Base-by-base conservation (phyloP, 2,329 filamentous ascomycete genomes). In the Xylariaceae sp. region DNA sequence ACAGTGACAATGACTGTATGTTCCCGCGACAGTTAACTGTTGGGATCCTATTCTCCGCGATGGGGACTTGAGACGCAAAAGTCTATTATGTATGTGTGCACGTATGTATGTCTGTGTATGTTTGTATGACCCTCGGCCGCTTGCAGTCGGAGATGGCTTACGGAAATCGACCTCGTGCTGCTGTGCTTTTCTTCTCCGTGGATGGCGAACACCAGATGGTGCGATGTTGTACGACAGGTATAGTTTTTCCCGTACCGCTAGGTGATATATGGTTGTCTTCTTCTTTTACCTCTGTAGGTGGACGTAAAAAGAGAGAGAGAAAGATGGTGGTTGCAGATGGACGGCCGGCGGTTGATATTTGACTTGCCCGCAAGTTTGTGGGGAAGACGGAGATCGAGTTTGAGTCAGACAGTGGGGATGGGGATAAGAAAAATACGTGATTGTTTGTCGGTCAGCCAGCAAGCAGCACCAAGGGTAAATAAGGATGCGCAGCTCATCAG, bases 211-310 rank as follows among this genome's bases (percentile, higher is more conserved):
- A 43, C 44, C 42, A 50, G 50, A 64, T 65, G 58, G 61, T 54
- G 63, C 60, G 61, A 65, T 59, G 63, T 67, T 57, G 64, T 65
- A 67, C 59, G 63, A 62, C 64, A 55, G 49, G 26, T 62, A 52
- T 52, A 57, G 60, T 59, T 43, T 32, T 16, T 37, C 32, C 32
- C 41, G 32, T 46, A 45, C 50, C 42, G 44, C 54, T 41, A n/a
- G n/a, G n/a, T n/a, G n/a, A n/a, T n/a, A n/a, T n/a, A n/a, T n/a
- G n/a, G n/a, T n/a, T n/a, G n/a, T n/a, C n/a, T n/a, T n/a, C n/a
- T n/a, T 50, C 23, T 42, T 41, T 51, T 40, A 21, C 44, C 46
- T 50, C 50, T 44, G 54, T 55, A 44, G 48, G 44, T 54, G 44
- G 47, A 52, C 49, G 44, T 43, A 44, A 44, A 48, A 26, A 44